These are phyloP conservation scores for Eucalyptus curtisii DNA, from an alignment of 345 rosid genomes.

Conservation along the genomic window DNA sequence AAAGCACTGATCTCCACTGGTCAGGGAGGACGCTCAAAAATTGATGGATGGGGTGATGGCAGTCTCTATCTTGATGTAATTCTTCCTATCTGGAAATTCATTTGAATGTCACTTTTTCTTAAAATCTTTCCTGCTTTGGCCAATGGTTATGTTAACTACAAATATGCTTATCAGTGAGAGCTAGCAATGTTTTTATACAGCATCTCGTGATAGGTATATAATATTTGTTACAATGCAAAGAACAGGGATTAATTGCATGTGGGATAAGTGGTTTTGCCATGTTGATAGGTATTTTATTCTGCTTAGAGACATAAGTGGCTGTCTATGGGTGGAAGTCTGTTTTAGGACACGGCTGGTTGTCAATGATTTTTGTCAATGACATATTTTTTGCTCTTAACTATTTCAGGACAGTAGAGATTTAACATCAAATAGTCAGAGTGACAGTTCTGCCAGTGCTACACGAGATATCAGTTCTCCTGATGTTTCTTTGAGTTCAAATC, in stretches of 20 bases:
- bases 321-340: not conserved
- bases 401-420: conserved; percentile 86
- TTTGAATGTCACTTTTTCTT: not conserved
- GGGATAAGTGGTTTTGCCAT: not conserved
- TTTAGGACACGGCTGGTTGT: not conserved
- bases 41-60: conserved; percentile 92
- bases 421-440: conserved; percentile 73
- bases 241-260: not conserved
- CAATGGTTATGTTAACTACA: not conserved
- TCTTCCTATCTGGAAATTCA: not conserved
- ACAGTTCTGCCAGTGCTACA: conserved; percentile 63
- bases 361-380: not conserved
- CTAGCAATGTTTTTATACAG: not conserved
- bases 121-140: not conserved
- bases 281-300: not conserved
- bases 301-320: not conserved
- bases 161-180: not conserved
- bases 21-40: conserved; percentile 87
- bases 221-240: not conserved
- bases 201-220: not conserved
- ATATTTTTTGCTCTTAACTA: not conserved
- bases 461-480: conserved; percentile 63
- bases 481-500: conserved; percentile 31
- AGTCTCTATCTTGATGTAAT: conserved; percentile 78
- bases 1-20: conserved; percentile 63